These are phyloP conservation scores for Fusarium concolor DNA, from an alignment of 2,329 filamentous ascomycete genomes.

Conservation along the genomic window DNA sequence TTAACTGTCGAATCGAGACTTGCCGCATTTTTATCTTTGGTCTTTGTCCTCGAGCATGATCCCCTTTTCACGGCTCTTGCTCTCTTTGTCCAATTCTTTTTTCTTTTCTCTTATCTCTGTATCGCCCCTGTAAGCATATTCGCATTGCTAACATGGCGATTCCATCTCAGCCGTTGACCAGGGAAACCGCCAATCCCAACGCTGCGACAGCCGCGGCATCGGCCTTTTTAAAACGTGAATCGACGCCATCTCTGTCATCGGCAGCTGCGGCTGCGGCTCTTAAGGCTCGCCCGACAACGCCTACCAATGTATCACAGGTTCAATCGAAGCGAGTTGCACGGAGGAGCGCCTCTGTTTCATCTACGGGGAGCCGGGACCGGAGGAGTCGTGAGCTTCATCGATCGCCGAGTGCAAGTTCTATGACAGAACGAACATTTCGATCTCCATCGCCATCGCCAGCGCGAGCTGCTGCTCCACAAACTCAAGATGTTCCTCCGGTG, in stretches of 20 bases:
- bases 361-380: slow-evolving; percentile 64
- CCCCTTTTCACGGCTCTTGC: background rate
- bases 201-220: slow-evolving; percentile 84
- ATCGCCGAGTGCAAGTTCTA: slow-evolving; percentile 79
- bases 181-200: slow-evolving; percentile 74
- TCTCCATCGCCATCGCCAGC: slow-evolving; percentile 77
- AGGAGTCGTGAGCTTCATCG: slow-evolving; percentile 67
- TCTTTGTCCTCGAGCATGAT: slow-evolving; percentile 2
- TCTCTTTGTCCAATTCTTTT: background rate
- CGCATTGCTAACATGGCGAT: slow-evolving; percentile 43
- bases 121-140: background rate
- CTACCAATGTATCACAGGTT: slow-evolving; percentile 82
- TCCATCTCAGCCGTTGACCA: slow-evolving; percentile 68
- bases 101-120: background rate
- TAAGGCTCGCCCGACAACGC: slow-evolving; percentile 79
- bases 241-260: slow-evolving; percentile 76
- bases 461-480: slow-evolving; percentile 56
- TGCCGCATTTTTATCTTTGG: slow-evolving; percentile 4
- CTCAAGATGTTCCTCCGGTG: slow-evolving; percentile 74
- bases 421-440: slow-evolving; percentile 90
- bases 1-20: slow-evolving; percentile 5
- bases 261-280: slow-evolving; percentile 90
- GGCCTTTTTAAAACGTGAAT: slow-evolving; percentile 79
- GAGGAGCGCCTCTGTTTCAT: slow-evolving; percentile 78
- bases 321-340: slow-evolving; percentile 88